Evolutionary conservation across 371 early-diverging fungal species (phyloP).

Genomic region (Mucor ambiguus): DNA sequence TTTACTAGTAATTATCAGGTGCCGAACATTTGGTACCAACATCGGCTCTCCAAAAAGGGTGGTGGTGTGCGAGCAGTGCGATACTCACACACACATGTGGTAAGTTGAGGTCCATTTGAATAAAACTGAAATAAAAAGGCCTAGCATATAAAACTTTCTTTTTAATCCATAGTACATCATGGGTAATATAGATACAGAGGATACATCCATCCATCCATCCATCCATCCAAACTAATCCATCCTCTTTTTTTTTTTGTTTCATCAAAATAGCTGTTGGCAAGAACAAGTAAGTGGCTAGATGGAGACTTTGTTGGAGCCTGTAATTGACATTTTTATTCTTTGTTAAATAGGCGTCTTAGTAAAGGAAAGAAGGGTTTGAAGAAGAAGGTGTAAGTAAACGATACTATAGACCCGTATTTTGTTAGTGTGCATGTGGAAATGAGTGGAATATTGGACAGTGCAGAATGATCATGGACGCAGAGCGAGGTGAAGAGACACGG

Average conservation of each 20-base stretch:
- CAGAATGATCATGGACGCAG: neutral
- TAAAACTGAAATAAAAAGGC: neutral
- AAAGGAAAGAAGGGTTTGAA: slow-evolving; percentile 97
- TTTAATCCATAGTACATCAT: slow-evolving; percentile 30
- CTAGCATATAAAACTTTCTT: slow-evolving; percentile 23
- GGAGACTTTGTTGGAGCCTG: no score
- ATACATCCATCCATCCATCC: slow-evolving; percentile 21
- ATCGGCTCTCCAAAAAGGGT: neutral
- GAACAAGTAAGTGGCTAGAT: slow-evolving; percentile 66
- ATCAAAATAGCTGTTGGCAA: slow-evolving; percentile 83
- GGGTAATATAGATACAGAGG: slow-evolving; percentile 15
- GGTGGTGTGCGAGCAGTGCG: slow-evolving; percentile 1
- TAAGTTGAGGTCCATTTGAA: neutral
- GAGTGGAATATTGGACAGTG: neutral
- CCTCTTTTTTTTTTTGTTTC: neutral
- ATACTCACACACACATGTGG: neutral
- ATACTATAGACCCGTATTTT: neutral
- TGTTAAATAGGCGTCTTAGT: slow-evolving; percentile 71
- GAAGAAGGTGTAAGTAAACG: slow-evolving; percentile 90
- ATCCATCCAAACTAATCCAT: slow-evolving; percentile 11
- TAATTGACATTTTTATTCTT: slow-evolving; percentile 1
- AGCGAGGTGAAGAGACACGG: no score
- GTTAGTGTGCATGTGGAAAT: neutral
- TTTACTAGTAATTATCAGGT: no score
- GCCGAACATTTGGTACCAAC: no score